phyloP scores from a whole-genome alignment of 2,329 filamentous ascomycete genomes.

The Aspergillus thermomutatus region DNA sequence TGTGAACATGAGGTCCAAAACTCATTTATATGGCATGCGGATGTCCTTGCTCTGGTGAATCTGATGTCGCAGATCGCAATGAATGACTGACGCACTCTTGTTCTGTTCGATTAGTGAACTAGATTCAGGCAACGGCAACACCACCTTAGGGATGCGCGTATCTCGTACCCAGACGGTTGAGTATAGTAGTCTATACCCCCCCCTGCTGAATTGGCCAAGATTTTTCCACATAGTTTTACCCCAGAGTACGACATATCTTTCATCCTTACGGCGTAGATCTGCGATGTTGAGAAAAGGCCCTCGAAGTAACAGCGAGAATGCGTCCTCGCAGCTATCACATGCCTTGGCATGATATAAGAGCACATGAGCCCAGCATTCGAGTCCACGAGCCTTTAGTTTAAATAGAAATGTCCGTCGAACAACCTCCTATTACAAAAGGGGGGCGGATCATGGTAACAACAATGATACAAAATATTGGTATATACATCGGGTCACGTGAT shows the following conservation, averaged over 20 bases:
- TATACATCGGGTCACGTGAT: neutral
- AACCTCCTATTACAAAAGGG: neutral
- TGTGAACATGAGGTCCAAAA: no score
- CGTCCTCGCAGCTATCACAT: neutral
- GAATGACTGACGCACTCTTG: neutral
- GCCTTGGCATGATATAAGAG: neutral
- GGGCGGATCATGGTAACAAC: neutral
- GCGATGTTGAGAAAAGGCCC: neutral
- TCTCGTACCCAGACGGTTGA: neutral
- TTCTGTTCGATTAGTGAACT: neutral
- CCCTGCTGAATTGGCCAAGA: neutral
- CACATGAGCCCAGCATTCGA: neutral
- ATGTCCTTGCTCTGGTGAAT: no score
- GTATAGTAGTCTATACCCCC: neutral
- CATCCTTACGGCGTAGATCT: neutral
- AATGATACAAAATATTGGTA: neutral
- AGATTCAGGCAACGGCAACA: no score
- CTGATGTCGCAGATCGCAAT: no score
- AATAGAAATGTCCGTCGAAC: no score
- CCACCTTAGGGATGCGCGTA: neutral
- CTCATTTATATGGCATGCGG: no score
- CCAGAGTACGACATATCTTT: neutral
- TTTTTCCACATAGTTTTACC: neutral
- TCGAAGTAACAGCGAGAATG: neutral
- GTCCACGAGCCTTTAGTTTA: no score